Evolutionary conservation across 129 eudicot genomes (phyloP), one percentile per base, ranked within the genome.

Genomic region (Tanacetum coccineum): DNA sequence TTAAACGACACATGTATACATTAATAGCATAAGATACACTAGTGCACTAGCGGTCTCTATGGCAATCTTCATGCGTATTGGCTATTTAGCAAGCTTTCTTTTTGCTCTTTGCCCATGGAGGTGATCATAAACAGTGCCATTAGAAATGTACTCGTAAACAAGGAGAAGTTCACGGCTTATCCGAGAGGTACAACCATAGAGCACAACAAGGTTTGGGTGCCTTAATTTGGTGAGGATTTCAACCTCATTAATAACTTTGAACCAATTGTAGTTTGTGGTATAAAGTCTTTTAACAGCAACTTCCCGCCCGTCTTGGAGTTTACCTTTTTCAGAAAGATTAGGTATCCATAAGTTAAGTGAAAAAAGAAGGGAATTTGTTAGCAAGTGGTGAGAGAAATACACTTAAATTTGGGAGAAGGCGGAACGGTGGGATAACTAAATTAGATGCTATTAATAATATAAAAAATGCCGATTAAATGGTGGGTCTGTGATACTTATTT

Each of bases 231-330:
- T 77, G 20, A 89, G 84, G 67, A 89, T 81, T 56, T 76, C 70
- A 36, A 89, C 73, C 36, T 89, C 96, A 40, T 89, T 89, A 78
- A 78, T 76, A 80, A 81, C 86, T 94, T 54, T 75, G 81, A 73
- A 79, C 54, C 89, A 70, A 57, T 76, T 81, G 71, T 62, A 86
- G 83, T n/a, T 84, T 86, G 81, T 84, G 76, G 50, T 84, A 11
- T 83, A 84, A 3, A 89, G 86, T 46, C 90, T 84, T 78, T 89
- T 89, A 22, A 89, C 85, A 3, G 96, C 96, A 5, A 89, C 90
- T 81, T 89, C 95, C 62, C 83, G 67, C 14, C 96, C 95, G 17
- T 89, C 96, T 32, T 68, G 66, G 13, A 89, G 91, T 78, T 74
- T 82, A 57, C 96, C 96, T 89, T 57, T 49, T 75, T 62, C 11